Percentiles rank a stretch among this genome's conserved stretches.
phyloP scores from a whole-genome alignment of 2,329 filamentous ascomycete species.

The Dendrostoma leiphaemia region DNA sequence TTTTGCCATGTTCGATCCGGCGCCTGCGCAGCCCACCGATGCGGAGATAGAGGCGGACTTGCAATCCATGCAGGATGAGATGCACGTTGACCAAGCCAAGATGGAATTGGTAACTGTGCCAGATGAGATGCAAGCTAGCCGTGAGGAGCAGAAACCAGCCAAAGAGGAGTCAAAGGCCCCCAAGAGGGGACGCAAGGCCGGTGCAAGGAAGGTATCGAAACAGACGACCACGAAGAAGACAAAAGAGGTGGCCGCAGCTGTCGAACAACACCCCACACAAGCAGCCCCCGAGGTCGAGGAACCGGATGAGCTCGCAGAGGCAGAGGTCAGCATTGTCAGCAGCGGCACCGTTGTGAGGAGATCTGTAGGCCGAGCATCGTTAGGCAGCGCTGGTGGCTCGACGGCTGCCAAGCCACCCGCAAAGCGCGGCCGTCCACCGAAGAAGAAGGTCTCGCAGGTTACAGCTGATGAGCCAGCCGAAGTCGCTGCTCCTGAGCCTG shows the following conservation, averaged over 20 bases:
- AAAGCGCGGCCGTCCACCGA: slow-evolving; percentile 14
- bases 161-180: slow-evolving; percentile 41
- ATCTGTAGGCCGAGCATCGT: slow-evolving; percentile 18
- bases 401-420: slow-evolving; percentile 7
- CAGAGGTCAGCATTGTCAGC: slow-evolving; percentile 39
- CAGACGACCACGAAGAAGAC: slow-evolving; percentile 42
- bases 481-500: neutral
- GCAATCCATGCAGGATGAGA: slow-evolving; percentile 46
- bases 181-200: slow-evolving; percentile 55
- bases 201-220: slow-evolving; percentile 51
- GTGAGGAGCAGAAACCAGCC: slow-evolving; percentile 18
- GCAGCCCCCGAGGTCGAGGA: slow-evolving; percentile 20
- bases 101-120: slow-evolving; percentile 19
- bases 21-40: slow-evolving; percentile 43
- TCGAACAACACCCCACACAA: slow-evolving; percentile 23
- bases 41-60: slow-evolving; percentile 51
- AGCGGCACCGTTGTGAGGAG: slow-evolving; percentile 42
- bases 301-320: slow-evolving; percentile 30
- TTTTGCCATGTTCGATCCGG: slow-evolving; percentile 54
- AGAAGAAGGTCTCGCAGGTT: slow-evolving; percentile 20
- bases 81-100: slow-evolving; percentile 34
- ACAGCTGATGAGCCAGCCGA: neutral
- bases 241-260: slow-evolving; percentile 28
- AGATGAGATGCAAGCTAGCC: slow-evolving; percentile 38
- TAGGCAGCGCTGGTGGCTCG: slow-evolving; percentile 4